phyloP scores from a whole-genome alignment of 1,284 basidiomycete species.

The Lignosus rhinocerotis region DNA sequence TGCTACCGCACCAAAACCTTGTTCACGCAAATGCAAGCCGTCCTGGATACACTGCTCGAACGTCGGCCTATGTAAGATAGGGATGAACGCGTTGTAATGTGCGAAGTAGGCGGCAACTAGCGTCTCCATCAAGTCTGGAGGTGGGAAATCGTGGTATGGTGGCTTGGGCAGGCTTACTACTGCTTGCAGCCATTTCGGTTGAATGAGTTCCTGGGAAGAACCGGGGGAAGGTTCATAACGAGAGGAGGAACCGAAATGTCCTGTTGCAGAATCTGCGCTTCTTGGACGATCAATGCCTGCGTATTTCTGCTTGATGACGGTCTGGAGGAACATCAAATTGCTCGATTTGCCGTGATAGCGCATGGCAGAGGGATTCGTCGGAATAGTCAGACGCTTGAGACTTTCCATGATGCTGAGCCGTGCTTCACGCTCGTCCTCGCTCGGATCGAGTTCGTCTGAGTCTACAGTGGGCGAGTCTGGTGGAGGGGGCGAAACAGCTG shows the following conservation, averaged over 20 bases:
- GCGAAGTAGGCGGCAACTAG: conserved; percentile 54
- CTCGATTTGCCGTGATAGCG: conserved; percentile 57
- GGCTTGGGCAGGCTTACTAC: neutral
- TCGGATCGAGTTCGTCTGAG: conserved; percentile 36
- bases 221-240: neutral
- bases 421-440: conserved; percentile 35
- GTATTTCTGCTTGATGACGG: conserved; percentile 48
- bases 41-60: conserved; percentile 43
- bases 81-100: conserved; percentile 41
- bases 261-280: conserved; percentile 11
- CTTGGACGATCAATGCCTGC: conserved; percentile 22
- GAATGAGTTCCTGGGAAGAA: neutral
- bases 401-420: conserved; percentile 22
- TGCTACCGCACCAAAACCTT: conserved; percentile 48
- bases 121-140: conserved; percentile 23
- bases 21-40: conserved; percentile 44
- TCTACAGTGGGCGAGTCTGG: conserved; percentile 16
- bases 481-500: conserved; percentile 10
- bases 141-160: conserved; percentile 8
- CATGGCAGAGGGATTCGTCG: conserved; percentile 23
- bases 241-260: conserved; percentile 3
- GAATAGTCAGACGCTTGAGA: conserved; percentile 24
- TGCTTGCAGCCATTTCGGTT: conserved; percentile 17
- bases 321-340: conserved; percentile 48
- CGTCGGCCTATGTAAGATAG: conserved; percentile 51